Base-by-base conservation (phyloP, 306 rosid genomes). In the Datisca glomerata region DNA sequence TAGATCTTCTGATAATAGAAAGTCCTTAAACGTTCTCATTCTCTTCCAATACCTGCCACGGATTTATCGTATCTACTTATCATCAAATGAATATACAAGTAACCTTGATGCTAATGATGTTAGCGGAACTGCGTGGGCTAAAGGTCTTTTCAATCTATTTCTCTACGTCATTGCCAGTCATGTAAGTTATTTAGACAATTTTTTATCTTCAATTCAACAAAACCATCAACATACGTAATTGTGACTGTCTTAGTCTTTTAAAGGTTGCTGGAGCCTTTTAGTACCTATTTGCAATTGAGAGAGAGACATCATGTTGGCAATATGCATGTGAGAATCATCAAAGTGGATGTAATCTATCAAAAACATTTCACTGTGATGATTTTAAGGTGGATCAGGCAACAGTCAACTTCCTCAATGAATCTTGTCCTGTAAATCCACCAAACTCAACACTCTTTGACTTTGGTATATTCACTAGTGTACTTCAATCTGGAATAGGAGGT, bases 141-240 rank as follows among this genome's bases (percentile, higher is more conserved):
- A 44, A 49, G 58, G 45, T 24, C 29, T 23, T 32, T 49, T 50
- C 32, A 33, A 34, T 25, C 45, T 59, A 18, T 59, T 49, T 8
- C 57, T 50, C 3, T 59, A 59, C 35, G 24, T 50, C 38, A 18
- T 59, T 42, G 41, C 46, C 3, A 50, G 65, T 27, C 58, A 59
- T 50, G 57, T 59, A 34, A 19, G 65, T 37, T 21, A n/a, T n/a
- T n/a, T 11, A 1, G 5, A 12, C 17, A 16, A 16, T 32, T 13
- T 21, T 17, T 19, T 20, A 3, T 4, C 7, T 5, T 12, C 3
- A 33, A 4, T 12, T 33, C n/a, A 6, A 12, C 3, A n/a, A n/a
- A n/a, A n/a, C n/a, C n/a, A n/a, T n/a, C n/a, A n/a, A n/a, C n/a
- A n/a, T n/a, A n/a, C n/a, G n/a, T n/a, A n/a, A n/a, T n/a, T n/a